These are phyloP conservation scores for Manihot esculenta DNA, from an alignment of 441 rosid genomes.

Conservation along the genomic window DNA sequence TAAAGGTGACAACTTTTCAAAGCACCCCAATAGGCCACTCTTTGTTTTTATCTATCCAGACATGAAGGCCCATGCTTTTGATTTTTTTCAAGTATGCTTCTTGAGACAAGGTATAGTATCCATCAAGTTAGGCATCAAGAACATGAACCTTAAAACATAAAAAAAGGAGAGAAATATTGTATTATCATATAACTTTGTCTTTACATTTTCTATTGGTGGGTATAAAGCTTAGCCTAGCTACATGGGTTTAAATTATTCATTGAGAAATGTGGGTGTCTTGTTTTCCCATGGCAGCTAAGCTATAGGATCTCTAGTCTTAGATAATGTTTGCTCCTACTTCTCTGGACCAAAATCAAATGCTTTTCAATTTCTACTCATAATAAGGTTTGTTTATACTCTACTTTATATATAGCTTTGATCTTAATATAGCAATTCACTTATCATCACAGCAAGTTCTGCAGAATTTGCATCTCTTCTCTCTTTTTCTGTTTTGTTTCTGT, in stretches of 20 bases:
- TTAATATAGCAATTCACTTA: conserved; percentile 3
- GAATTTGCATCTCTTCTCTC: conserved; percentile 4
- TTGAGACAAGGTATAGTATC: conserved; percentile 60
- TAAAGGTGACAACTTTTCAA: conserved; percentile 33
- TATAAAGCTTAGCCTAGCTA: conserved; percentile 34
- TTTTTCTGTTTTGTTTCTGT: background rate
- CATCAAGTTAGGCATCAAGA: conserved; percentile 63
- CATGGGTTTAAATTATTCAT: conserved; percentile 35
- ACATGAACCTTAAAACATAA: conserved; percentile 24
- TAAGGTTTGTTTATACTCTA: conserved; percentile 31
- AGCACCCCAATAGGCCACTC: conserved; percentile 32
- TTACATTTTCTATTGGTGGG: conserved; percentile 45
- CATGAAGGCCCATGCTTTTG: conserved; percentile 49
- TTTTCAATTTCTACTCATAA: conserved; percentile 19
- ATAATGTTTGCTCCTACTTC: conserved; percentile 36
- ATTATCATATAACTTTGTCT: conserved; percentile 57
- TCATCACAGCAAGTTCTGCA: background rate
- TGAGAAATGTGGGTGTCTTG: conserved; percentile 44
- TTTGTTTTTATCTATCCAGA: conserved; percentile 36
- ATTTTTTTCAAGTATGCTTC: conserved; percentile 39
- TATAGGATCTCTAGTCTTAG: conserved; percentile 29
- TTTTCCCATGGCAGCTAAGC: conserved; percentile 40
- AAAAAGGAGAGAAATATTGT: conserved; percentile 14
- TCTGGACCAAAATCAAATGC: conserved; percentile 35
- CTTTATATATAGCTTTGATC: background rate